Percentiles rank a stretch among this genome's conserved stretches.
Conservation (phyloP, 352 stramenopile genomes). For the Phytophthora hybrid region DNA sequence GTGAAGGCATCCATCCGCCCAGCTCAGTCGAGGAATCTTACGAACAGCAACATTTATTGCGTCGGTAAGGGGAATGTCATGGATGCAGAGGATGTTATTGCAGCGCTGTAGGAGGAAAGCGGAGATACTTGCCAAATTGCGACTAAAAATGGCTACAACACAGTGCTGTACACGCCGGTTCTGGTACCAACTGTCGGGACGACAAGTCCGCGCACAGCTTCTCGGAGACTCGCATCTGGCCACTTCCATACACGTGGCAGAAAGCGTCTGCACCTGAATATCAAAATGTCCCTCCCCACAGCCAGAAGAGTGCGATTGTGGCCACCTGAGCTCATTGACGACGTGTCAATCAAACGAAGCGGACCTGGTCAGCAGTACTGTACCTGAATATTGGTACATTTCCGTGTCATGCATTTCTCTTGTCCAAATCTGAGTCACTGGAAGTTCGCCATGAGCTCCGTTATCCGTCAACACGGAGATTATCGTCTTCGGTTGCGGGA, state of each 20-base stretch:
- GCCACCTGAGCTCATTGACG: not conserved
- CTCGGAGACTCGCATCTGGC: not conserved
- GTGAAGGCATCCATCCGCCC: conserved; percentile 15
- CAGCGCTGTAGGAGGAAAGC: not conserved
- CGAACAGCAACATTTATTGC: conserved; percentile 27
- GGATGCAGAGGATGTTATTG: conserved; percentile 5
- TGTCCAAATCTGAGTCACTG: conserved; percentile 1
- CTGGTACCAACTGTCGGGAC: not conserved
- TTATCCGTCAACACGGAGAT: not conserved
- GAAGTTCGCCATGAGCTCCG: not conserved
- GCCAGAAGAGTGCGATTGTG: conserved; percentile 1
- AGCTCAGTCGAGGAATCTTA: conserved; percentile 22
- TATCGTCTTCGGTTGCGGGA: not conserved
- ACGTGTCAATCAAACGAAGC: not conserved
- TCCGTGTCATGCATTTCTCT: conserved; percentile 6
- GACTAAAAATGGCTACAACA: conserved; percentile 4
- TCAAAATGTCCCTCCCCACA: not conserved
- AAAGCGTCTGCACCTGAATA: not conserved
- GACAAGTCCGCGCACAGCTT: not conserved
- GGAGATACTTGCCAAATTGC: not conserved
- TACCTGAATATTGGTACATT: not conserved
- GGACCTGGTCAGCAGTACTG: not conserved
- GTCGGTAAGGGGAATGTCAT: not conserved
- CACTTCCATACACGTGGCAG: not conserved
- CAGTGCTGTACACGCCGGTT: not conserved